A percentile compares a stretch with the other conserved stretches of the same genome.
phyloP scores from a whole-genome alignment of 2,329 filamentous ascomycete species.

The Microdochium paspali region DNA sequence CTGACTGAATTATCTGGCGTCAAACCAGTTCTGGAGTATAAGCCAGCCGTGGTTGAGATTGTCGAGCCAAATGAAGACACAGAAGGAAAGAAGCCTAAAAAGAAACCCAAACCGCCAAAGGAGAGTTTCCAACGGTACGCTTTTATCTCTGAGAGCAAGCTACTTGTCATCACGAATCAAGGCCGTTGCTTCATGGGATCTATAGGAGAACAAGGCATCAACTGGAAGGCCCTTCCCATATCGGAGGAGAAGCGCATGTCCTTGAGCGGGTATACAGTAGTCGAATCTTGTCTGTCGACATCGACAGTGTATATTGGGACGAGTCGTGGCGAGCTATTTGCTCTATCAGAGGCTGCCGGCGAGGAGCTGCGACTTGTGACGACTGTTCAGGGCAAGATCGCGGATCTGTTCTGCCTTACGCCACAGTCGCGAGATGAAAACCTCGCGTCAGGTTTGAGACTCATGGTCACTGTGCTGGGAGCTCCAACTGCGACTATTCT shows the following conservation, averaged over 20 bases:
- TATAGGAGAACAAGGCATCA: slow-evolving; percentile 15
- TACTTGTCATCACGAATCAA: slow-evolving; percentile 50
- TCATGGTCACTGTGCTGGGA: slow-evolving; percentile 37
- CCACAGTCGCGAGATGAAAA: background rate
- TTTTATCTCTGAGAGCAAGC: slow-evolving; percentile 41
- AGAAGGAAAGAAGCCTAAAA: slow-evolving; percentile 9
- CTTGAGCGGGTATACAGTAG: slow-evolving; percentile 36
- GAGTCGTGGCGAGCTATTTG: slow-evolving; percentile 35
- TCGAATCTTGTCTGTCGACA: slow-evolving; percentile 27
- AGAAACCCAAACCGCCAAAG: slow-evolving; percentile 22
- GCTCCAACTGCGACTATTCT: slow-evolving; percentile 32
- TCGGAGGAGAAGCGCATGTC: slow-evolving; percentile 23
- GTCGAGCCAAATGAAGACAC: no score
- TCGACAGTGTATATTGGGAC: slow-evolving; percentile 36
- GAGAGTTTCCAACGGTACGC: slow-evolving; percentile 52
- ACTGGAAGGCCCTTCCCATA: slow-evolving; percentile 33
- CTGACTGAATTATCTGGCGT: background rate
- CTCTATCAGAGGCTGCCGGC: slow-evolving; percentile 22
- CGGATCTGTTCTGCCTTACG: slow-evolving; percentile 36
- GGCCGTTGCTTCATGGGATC: slow-evolving; percentile 46
- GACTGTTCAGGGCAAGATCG: slow-evolving; percentile 36
- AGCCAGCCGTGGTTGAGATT: no score
- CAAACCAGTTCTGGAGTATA: no score
- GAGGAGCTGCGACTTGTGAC: slow-evolving; percentile 22
- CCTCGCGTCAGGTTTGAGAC: slow-evolving; percentile 11